Base-by-base conservation (phyloP, 2,329 filamentous ascomycete genomes). In the Phyllosticta ampelicida region DNA sequence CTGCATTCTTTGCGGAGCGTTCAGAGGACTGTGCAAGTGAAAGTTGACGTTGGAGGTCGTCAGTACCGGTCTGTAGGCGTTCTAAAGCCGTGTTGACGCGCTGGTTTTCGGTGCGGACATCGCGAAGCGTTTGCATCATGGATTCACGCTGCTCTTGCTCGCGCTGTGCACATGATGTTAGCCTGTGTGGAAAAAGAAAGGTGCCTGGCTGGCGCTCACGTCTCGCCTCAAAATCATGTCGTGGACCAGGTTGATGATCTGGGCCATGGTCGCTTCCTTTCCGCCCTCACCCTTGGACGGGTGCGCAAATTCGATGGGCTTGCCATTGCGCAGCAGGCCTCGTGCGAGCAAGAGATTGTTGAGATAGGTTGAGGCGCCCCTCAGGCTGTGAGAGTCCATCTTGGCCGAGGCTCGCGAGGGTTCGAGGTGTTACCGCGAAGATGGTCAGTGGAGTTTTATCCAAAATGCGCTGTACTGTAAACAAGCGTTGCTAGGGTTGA, bases 231-330 rank as follows among this genome's bases (percentile, higher is more conserved):
- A 72, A 60, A 99, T 89, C 65, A 99, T 74, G 69, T 99, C 94
- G 72, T 99, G 96, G 53, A 99, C 84, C 21, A 99, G 80, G 68
- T 92, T 88, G 75, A 99, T 96, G 65, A 97, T 86, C 63, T 85
- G 83, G 19, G 87, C 86, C 85, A 94, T 92, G 18, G 87, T 88
- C 54, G 80, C 82, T 67, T 81, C 80, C 44, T 82, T 78, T 18
- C 81, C 82, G 18, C 80, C 79, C 62, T 85, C 82, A 60, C 78
- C 80, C 62, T 82, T 78, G 56, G 82, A 82, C 9, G 88, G 86
- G 62, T 83, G 77, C 61, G 87, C 85, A 71, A 99, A 99, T 71
- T 96, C 86, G 72, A 99, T 88, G 49, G 76, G 77, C 65, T 86
- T 83, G 63, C 86, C 80, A 75, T 82, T 79, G 60, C 81, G 80